Evolutionary conservation across 805 yeast genomes (phyloP).

Genomic region (Wickerhamiella musiphila): DNA sequence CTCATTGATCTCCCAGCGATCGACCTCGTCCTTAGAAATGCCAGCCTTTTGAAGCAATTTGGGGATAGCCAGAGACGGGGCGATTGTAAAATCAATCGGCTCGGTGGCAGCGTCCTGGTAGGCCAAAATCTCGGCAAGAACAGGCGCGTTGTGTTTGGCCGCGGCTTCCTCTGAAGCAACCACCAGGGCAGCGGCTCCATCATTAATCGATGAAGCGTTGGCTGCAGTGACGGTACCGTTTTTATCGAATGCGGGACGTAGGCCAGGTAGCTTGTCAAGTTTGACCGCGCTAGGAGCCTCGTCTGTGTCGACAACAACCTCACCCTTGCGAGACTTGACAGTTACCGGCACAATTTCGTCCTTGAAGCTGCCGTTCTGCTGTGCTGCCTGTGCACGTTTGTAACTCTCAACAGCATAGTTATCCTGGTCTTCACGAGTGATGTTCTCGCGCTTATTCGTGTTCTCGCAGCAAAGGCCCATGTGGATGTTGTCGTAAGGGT

Average conservation of each 20-base stretch:
- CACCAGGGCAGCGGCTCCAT: conserved; percentile 88
- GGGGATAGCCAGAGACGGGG: conserved; percentile 87
- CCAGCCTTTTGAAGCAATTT: conserved; percentile 76
- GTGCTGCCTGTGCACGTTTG: conserved; percentile 61
- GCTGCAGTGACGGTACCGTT: conserved; percentile 95
- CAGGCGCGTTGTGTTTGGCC: conserved; percentile 52
- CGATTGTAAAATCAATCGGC: conserved; percentile 85
- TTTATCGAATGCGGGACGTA: conserved; percentile 80
- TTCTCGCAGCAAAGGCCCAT: conserved; percentile 96
- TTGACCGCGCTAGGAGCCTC: conserved; percentile 62
- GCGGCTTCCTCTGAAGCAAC: conserved; percentile 66
- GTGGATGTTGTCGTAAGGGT: conserved; percentile 67
- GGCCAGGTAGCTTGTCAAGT: conserved; percentile 49
- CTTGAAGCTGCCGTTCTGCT: conserved; percentile 53
- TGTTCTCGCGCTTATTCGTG: conserved; percentile 61
- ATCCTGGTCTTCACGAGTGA: conserved; percentile 76
- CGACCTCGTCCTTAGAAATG: conserved; percentile 43
- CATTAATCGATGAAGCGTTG: conserved; percentile 83
- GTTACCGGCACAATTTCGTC: conserved; percentile 70
- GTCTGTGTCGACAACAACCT: conserved; percentile 46
- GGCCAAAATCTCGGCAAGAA: conserved; percentile 61
- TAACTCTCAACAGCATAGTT: conserved; percentile 66
- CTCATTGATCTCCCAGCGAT: conserved; percentile 82
- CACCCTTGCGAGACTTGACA: conserved; percentile 53
- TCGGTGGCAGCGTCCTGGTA: conserved; percentile 95